These are phyloP conservation scores for Cicer pinnatifidum DNA, from an alignment of 306 rosid species.

Conservation along the genomic window DNA sequence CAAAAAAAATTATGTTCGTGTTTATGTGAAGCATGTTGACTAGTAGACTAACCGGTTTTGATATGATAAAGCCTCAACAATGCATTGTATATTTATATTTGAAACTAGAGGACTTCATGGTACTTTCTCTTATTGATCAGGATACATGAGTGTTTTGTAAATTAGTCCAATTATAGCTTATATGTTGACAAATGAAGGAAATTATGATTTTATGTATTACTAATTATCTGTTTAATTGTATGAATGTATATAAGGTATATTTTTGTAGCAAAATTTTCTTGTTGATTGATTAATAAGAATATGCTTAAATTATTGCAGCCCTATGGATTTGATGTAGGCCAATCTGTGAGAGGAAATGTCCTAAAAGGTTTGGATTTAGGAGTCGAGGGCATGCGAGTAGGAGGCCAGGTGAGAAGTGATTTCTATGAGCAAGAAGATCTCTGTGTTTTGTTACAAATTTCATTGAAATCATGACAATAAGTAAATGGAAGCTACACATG, in stretches of 20 bases:
- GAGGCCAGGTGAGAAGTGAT: constrained; percentile 82
- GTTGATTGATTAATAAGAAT: constrained; percentile 34
- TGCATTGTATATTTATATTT: background rate
- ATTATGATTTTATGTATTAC: background rate
- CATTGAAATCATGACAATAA: constrained; percentile 12
- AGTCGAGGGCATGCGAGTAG: constrained; percentile 89
- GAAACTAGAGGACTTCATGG: background rate
- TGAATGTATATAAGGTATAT: background rate
- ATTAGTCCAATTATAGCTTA: too few relatives aligned
- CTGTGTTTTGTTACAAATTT: constrained; percentile 27
- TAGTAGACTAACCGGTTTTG: background rate
- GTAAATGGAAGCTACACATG: constrained; percentile 23
- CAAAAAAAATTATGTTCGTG: too few relatives aligned
- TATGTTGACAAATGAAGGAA: background rate
- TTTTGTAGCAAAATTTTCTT: constrained; percentile 22
- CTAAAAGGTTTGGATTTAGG: constrained; percentile 91
- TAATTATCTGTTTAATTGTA: too few relatives aligned
- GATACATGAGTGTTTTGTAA: too few relatives aligned
- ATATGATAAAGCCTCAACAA: constrained; percentile 20
- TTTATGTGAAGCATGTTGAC: background rate
- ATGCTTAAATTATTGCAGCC: constrained; percentile 76
- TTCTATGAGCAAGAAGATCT: constrained; percentile 12
- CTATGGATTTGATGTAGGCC: constrained; percentile 92
- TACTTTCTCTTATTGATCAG: background rate
- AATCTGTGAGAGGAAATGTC: constrained; percentile 86